These are phyloP conservation scores for Dictyostelium capitatum DNA, from an alignment of 78 protist genomes.

Conservation along the genomic window DNA sequence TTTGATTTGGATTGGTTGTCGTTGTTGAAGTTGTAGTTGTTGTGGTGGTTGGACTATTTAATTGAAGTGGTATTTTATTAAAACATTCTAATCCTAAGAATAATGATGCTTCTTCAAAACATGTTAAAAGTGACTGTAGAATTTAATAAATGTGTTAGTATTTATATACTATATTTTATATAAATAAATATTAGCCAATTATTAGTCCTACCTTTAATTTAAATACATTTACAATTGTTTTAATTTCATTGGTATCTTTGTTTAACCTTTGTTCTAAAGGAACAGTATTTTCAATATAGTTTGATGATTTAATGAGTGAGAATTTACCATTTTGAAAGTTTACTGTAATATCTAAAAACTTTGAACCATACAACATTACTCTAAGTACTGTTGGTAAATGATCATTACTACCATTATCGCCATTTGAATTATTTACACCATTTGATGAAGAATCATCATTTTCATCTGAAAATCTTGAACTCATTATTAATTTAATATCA, in stretches of 20 bases:
- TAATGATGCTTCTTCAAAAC: constrained; percentile 60
- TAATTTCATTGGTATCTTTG: constrained; percentile 24
- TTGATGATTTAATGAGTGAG: constrained; percentile 25
- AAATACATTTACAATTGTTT: constrained; percentile 49
- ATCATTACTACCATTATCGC: background rate
- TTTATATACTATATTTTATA: background rate
- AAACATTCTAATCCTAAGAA: constrained; percentile 66
- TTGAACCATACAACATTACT: constrained; percentile 47
- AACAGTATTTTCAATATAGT: background rate
- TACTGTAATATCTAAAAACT: constrained; percentile 46
- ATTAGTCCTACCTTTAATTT: constrained; percentile 18
- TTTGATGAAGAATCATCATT: too few relatives aligned
- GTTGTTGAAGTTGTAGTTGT: background rate
- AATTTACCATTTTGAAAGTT: constrained; percentile 65
- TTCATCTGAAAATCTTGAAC: constrained; percentile 20
- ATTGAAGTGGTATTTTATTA: constrained; percentile 45
- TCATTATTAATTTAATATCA: constrained; percentile 26
- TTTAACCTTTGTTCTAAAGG: constrained; percentile 38
- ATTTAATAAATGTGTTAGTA: background rate
- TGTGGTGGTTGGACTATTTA: background rate
- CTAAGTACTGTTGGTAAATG: constrained; percentile 32
- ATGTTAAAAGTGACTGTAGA: constrained; percentile 55
- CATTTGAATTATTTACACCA: background rate
- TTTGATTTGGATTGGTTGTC: background rate
- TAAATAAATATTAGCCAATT: background rate